A percentile compares a stretch with the other conserved stretches of the same genome.
phyloP scores from a whole-genome alignment of 805 yeast genomes.

The Candida awuae region DNA sequence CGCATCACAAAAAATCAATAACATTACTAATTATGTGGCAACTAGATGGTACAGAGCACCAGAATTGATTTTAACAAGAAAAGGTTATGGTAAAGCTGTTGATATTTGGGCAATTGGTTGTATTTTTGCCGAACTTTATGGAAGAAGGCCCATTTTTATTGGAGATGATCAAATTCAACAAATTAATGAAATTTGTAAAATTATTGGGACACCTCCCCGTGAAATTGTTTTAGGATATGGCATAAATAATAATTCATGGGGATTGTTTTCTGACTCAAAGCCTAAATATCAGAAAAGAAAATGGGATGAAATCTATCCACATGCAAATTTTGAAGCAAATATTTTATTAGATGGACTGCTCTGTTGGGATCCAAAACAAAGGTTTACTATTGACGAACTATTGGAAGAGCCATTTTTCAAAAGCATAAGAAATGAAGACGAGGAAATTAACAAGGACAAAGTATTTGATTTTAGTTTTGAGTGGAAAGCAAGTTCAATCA shows the following conservation, averaged over 20 bases:
- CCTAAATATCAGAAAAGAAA: slow-evolving; percentile 33
- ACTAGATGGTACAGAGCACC: slow-evolving; percentile 97
- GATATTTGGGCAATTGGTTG: slow-evolving; percentile 96
- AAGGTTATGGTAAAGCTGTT: slow-evolving; percentile 55
- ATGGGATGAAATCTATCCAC: slow-evolving; percentile 57
- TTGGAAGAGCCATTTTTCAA: slow-evolving; percentile 49
- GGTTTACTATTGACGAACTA: slow-evolving; percentile 51
- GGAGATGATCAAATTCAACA: slow-evolving; percentile 72
- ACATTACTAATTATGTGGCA: slow-evolving; percentile 81
- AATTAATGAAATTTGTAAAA: slow-evolving; percentile 54
- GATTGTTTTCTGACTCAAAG: slow-evolving; percentile 36
- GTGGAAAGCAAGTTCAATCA: slow-evolving; percentile 28
- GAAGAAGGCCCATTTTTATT: slow-evolving; percentile 69
- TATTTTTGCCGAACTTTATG: slow-evolving; percentile 76
- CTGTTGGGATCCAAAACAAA: slow-evolving; percentile 51
- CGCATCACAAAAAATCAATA: slow-evolving; percentile 29
- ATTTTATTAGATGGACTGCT: slow-evolving; percentile 48
- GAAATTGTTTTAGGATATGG: slow-evolving; percentile 37
- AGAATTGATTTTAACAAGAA: slow-evolving; percentile 62
- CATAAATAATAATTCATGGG: slow-evolving; percentile 40
- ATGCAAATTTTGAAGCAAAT: slow-evolving; percentile 44
- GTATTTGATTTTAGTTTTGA: slow-evolving; percentile 69
- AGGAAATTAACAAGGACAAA: slow-evolving; percentile 46
- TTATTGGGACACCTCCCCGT: slow-evolving; percentile 63
- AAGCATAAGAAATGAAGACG: slow-evolving; percentile 43